Evolutionary conservation across 1,284 basidiomycete genomes (phyloP), one percentile per base, ranked within the genome.

Genomic region (Fomitiporia mediterranea): DNA sequence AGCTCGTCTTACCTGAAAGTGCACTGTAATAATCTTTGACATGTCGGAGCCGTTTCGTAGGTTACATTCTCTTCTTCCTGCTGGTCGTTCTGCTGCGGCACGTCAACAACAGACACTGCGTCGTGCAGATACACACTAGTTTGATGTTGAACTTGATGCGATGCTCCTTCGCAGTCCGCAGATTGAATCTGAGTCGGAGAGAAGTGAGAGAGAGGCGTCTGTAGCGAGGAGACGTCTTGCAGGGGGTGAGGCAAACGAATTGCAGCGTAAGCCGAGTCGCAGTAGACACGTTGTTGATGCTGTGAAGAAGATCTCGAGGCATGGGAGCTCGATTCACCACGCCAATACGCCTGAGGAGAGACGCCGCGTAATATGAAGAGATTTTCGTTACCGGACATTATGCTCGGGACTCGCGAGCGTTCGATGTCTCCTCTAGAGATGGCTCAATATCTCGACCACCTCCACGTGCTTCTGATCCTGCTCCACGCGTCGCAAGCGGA

Each of bases 251-350:
- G 44, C 44, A 46, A 46, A 17, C 21, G 53, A 35, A 25, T 35
- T 57, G 8, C 34, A 37, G 34, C 56, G 51, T 27, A 53, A 38
- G 23, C 44, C 51, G 11, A 57, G 56, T 34, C 56, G 56, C 2
- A 53, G 43, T 27, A 30, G 56, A 23, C 56, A 51, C 8, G 43
- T 57, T 8, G 56, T 47, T 15, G 56, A 57, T 23, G 56, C 44
- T n/a, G 51, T 53, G 21, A 30, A 37, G n/a, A 53, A 51, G 47
- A 37, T 49, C 37, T 50, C 55, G 23, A n/a, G 49, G 30, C 55
- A 51, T 25, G 55, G 52, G 6, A 43, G 25, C 23, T 25, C 39
- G 7, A 34, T 44, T 21, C 13, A 35, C 19, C 17, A 4, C 5
- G 34, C n/a, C 27, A 30, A 38, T 25, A 25, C 7, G 15, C 40